Percentiles rank a stretch among this genome's conserved stretches.
Evolutionary conservation across 805 yeast genomes (phyloP).

Genomic region (Yarrowia porcina): DNA sequence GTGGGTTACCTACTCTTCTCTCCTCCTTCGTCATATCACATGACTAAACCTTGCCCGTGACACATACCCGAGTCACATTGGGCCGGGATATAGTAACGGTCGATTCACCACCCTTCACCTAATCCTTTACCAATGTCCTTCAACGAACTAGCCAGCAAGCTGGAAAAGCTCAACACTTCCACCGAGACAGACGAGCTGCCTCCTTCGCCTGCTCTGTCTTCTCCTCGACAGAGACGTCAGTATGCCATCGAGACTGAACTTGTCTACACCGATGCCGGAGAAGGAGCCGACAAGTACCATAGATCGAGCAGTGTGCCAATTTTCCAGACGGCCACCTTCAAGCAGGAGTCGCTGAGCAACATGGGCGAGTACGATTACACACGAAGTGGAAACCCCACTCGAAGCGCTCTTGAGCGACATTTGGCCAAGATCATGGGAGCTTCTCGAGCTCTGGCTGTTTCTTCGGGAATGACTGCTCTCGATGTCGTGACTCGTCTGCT

Average conservation of each 20-base stretch:
- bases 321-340: slow-evolving; percentile 93
- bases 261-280: slow-evolving; percentile 51
- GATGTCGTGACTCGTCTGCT: slow-evolving; percentile 78
- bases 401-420: slow-evolving; percentile 75
- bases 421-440: slow-evolving; percentile 76
- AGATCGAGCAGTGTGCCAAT: slow-evolving; percentile 78
- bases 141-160: slow-evolving; percentile 14
- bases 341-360: slow-evolving; percentile 65
- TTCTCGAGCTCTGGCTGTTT: slow-evolving; percentile 72
- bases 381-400: slow-evolving; percentile 90
- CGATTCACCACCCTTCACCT: not conserved
- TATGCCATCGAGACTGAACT: slow-evolving; percentile 67
- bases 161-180: slow-evolving; percentile 16
- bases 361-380: slow-evolving; percentile 86
- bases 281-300: slow-evolving; percentile 58
- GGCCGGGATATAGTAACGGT: not conserved
- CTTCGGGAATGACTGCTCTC: slow-evolving; percentile 89
- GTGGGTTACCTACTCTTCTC: not conserved
- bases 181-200: slow-evolving; percentile 30
- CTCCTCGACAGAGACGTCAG: slow-evolving; percentile 35
- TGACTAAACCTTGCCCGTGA: slow-evolving; percentile 17
- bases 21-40: slow-evolving; percentile 11
- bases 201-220: slow-evolving; percentile 41
- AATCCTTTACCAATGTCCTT: not conserved
- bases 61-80: slow-evolving; percentile 24